Conservation (phyloP, 2,329 filamentous ascomycete genomes). For the Fusarium liriodendri region DNA sequence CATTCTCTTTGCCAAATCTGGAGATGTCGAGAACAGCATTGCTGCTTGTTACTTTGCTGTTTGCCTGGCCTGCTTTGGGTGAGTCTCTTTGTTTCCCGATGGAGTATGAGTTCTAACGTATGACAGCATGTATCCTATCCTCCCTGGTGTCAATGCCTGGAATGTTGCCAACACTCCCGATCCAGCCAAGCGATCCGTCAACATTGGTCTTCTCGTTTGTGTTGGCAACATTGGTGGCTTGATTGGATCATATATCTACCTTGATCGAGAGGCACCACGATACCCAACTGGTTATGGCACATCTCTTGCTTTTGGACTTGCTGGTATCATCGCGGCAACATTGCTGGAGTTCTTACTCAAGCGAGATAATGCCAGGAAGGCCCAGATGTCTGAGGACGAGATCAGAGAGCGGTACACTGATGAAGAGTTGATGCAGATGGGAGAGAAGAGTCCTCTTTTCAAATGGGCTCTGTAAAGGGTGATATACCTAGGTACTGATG, state of each 20-base stretch:
- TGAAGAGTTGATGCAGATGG: not conserved
- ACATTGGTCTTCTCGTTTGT: slow-evolving; percentile 55
- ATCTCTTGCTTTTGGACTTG: not conserved
- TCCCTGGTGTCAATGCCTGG: slow-evolving; percentile 56
- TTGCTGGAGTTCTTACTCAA: not conserved
- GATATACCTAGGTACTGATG: not conserved
- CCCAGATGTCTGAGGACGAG: not conserved
- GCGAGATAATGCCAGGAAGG: not conserved
- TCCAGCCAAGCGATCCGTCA: slow-evolving; percentile 54
- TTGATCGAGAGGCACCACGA: not conserved
- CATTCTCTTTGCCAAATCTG: not conserved
- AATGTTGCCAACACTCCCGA: slow-evolving; percentile 53
- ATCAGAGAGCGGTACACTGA: not conserved
- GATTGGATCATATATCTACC: not conserved
- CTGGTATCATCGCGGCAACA: not conserved
- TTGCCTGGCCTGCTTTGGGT: not conserved
- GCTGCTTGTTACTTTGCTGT: not conserved
- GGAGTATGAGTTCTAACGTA: not conserved
- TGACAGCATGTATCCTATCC: slow-evolving; percentile 53
- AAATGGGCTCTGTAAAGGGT: not conserved
- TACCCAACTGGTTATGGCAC: not conserved
- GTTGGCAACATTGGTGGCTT: slow-evolving; percentile 39
- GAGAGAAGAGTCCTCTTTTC: not conserved
- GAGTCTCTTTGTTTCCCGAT: not conserved
- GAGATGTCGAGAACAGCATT: not conserved